Evolutionary conservation across 2,329 filamentous ascomycete species (phyloP).

Genomic region (Venturia oleaginea): DNA sequence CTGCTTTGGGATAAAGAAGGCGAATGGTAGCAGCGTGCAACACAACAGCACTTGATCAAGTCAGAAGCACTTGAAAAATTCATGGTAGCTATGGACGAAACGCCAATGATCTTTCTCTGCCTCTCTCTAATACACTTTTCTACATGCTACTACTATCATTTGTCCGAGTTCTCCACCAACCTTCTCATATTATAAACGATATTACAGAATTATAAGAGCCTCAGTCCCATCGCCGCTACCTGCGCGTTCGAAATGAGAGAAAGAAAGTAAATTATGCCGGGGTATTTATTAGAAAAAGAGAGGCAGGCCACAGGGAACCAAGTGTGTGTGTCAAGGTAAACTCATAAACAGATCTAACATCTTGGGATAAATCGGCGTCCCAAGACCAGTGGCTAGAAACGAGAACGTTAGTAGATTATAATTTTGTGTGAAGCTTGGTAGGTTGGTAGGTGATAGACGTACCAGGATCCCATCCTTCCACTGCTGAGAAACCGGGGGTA

Average conservation of each 20-base stretch:
- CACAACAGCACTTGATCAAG: too few species aligned
- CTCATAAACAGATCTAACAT: conserved; percentile 13
- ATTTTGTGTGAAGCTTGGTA: not conserved
- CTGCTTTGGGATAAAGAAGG: too few species aligned
- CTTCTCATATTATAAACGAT: not conserved
- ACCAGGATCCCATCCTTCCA: conserved; percentile 11
- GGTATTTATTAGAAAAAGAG: not conserved
- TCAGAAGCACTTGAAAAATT: too few species aligned
- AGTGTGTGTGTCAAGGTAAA: conserved; percentile 8
- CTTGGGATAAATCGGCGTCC: conserved; percentile 14
- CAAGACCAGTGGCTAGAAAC: conserved; percentile 7
- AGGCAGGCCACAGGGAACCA: not conserved
- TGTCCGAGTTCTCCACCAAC: not conserved
- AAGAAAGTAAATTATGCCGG: not conserved
- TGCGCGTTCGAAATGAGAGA: not conserved
- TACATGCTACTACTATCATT: too few species aligned
- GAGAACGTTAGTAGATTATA: not conserved
- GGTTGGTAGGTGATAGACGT: not conserved
- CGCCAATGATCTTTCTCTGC: too few species aligned
- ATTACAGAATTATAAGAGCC: not conserved
- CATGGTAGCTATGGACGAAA: too few species aligned
- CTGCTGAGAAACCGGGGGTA: conserved; percentile 4
- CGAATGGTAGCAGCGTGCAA: too few species aligned
- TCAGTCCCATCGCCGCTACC: not conserved
- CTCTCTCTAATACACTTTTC: too few species aligned